phyloP scores from a whole-genome alignment of 192 early-diverging fungal genomes.

The Phycomyces nitens region DNA sequence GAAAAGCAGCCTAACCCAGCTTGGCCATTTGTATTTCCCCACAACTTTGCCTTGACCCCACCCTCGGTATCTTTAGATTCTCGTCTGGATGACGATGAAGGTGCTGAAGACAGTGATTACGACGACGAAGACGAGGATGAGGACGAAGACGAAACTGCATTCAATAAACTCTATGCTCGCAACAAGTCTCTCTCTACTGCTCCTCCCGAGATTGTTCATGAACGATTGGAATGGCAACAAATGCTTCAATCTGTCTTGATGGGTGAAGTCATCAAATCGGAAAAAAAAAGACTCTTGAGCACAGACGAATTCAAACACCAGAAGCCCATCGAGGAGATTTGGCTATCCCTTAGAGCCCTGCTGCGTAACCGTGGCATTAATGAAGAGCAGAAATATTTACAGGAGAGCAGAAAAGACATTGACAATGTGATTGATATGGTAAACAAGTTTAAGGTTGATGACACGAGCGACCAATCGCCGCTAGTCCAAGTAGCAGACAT shows the following conservation, averaged over 20 bases:
- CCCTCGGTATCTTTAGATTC: neutral
- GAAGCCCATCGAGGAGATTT: slow-evolving; percentile 54
- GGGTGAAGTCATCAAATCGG: slow-evolving; percentile 81
- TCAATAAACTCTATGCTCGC: slow-evolving; percentile 23
- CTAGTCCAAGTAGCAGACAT: slow-evolving; percentile 64
- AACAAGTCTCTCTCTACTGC: slow-evolving; percentile 15
- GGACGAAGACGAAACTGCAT: slow-evolving; percentile 18
- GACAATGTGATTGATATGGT: slow-evolving; percentile 56
- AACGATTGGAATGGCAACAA: slow-evolving; percentile 82
- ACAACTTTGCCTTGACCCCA: neutral
- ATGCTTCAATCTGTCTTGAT: slow-evolving; percentile 79
- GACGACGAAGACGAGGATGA: slow-evolving; percentile 19
- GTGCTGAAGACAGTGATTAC: neutral
- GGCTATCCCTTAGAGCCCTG: slow-evolving; percentile 69
- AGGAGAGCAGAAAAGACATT: slow-evolving; percentile 60
- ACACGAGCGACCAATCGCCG: slow-evolving; percentile 33
- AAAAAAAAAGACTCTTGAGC: slow-evolving; percentile 67
- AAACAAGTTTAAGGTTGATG: slow-evolving; percentile 51
- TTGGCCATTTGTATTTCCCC: slow-evolving; percentile 9
- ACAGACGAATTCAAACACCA: slow-evolving; percentile 47
- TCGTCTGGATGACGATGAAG: slow-evolving; percentile 8
- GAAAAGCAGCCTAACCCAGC: slow-evolving; percentile 2
- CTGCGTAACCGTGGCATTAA: slow-evolving; percentile 54
- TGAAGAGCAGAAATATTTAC: slow-evolving; percentile 67
- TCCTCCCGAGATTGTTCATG: slow-evolving; percentile 46